phyloP scores from a whole-genome alignment of 2,329 filamentous ascomycete species.

The Onygena corvina region DNA sequence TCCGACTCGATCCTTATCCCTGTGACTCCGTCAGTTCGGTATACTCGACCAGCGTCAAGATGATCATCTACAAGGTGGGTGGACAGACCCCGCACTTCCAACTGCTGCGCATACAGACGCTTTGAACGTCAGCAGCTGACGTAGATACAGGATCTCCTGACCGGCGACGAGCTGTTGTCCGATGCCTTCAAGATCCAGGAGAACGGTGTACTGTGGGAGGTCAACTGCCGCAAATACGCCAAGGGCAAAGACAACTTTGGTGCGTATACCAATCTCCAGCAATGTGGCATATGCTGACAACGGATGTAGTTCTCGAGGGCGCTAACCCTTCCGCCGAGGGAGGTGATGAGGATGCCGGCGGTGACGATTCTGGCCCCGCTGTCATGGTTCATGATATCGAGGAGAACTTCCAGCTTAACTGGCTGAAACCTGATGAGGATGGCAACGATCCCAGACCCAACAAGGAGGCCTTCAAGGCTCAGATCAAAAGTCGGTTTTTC shows the following conservation, averaged over 20 bases:
- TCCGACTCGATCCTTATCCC: background rate
- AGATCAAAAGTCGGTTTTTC: slow-evolving; percentile 64
- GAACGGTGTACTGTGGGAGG: slow-evolving; percentile 73
- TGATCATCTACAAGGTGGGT: slow-evolving; percentile 62
- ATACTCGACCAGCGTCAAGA: slow-evolving; percentile 45
- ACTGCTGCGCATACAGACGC: slow-evolving; percentile 5
- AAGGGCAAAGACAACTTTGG: slow-evolving; percentile 43
- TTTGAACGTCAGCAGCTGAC: slow-evolving; percentile 2
- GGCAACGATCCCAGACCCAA: slow-evolving; percentile 35
- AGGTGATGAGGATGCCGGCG: slow-evolving; percentile 57
- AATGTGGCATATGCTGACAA: background rate
- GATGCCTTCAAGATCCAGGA: slow-evolving; percentile 80
- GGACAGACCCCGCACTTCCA: slow-evolving; percentile 7
- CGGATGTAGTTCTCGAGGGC: slow-evolving; percentile 43
- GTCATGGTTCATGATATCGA: slow-evolving; percentile 79
- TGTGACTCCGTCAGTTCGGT: slow-evolving; percentile 1
- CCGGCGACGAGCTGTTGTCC: slow-evolving; percentile 89
- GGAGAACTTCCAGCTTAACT: slow-evolving; percentile 77
- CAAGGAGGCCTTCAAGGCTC: slow-evolving; percentile 73
- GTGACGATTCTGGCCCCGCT: slow-evolving; percentile 50
- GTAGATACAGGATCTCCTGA: slow-evolving; percentile 64
- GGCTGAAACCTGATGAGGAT: slow-evolving; percentile 34
- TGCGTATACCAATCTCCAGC: background rate
- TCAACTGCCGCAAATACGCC: slow-evolving; percentile 81
- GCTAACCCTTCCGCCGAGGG: slow-evolving; percentile 93